Evolutionary conservation across 495 filamentous ascomycete genomes (phyloP).

Genomic region (Sporormia fimetaria): DNA sequence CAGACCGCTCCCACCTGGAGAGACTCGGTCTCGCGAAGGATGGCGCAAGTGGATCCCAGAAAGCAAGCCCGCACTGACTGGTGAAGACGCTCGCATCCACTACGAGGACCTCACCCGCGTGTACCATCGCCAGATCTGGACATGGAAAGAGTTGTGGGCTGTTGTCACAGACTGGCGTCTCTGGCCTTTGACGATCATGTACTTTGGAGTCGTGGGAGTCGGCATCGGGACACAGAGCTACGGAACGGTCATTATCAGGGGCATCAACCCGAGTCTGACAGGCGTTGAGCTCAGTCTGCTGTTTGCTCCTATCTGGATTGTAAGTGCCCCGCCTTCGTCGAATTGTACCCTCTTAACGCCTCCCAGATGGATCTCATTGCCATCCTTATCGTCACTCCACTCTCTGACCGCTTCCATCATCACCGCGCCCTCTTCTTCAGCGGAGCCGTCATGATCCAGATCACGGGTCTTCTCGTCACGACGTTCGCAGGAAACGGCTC

Average conservation of each 20-base stretch:
- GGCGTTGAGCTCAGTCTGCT: constrained; percentile 69
- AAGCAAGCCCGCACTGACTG: constrained; percentile 58
- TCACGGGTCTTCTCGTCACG: constrained; percentile 65
- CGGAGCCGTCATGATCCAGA: constrained; percentile 61
- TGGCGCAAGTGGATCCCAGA: constrained; percentile 37
- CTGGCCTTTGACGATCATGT: constrained; percentile 80
- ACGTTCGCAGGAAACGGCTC: constrained; percentile 55
- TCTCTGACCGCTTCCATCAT: constrained; percentile 78
- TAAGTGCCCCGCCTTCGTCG: constrained; percentile 33
- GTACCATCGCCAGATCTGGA: constrained; percentile 63
- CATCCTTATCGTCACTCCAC: constrained; percentile 72
- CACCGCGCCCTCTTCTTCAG: constrained; percentile 78
- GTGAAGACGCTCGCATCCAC: constrained; percentile 68
- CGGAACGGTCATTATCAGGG: constrained; percentile 71
- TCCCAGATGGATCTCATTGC: constrained; percentile 72
- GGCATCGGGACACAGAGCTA: constrained; percentile 83
- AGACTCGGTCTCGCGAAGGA: constrained; percentile 29
- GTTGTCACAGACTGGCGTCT: constrained; percentile 76
- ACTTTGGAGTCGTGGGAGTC: constrained; percentile 87
- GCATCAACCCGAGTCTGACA: constrained; percentile 59
- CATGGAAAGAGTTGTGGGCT: constrained; percentile 48
- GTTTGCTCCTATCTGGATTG: constrained; percentile 85
- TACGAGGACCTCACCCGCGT: constrained; percentile 75
- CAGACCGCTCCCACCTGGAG: constrained; percentile 59
- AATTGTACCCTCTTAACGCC: constrained; percentile 5